phyloP scores from a whole-genome alignment of 2,329 filamentous ascomycete species.

The Fusarium lyarnte region DNA sequence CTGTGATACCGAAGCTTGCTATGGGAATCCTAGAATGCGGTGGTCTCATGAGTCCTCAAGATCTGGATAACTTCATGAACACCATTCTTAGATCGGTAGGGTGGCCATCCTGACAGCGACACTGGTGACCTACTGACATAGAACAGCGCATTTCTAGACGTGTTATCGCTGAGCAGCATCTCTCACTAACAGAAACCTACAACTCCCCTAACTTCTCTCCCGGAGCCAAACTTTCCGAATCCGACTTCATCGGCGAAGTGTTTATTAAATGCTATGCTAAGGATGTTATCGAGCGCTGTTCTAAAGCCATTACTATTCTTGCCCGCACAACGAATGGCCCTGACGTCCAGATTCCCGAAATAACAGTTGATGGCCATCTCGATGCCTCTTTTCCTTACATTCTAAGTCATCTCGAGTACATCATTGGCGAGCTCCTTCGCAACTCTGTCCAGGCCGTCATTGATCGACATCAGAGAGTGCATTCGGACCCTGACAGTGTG shows the following conservation, averaged over 20 bases:
- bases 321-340: constrained; percentile 79
- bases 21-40: constrained; percentile 95
- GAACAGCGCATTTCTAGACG: constrained; percentile 86
- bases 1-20: constrained; percentile 91
- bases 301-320: constrained; percentile 77
- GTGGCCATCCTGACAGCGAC: neutral
- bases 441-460: constrained; percentile 95
- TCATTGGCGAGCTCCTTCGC: constrained; percentile 91
- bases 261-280: constrained; percentile 92
- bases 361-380: constrained; percentile 84
- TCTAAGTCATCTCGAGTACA: constrained; percentile 94
- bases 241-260: constrained; percentile 94
- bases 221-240: constrained; percentile 73
- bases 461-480: constrained; percentile 69
- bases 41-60: constrained; percentile 79
- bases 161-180: constrained; percentile 96
- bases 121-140: neutral
- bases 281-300: constrained; percentile 88
- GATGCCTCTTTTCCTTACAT: constrained; percentile 96
- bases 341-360: constrained; percentile 77
- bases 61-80: constrained; percentile 95
- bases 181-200: constrained; percentile 94
- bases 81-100: constrained; percentile 87
- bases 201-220: constrained; percentile 91
- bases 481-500: constrained; percentile 40